Percentiles rank a stretch among this genome's conserved stretches.
Conservation (phyloP, 2,329 filamentous ascomycete genomes). For the Penicillium sp. region DNA sequence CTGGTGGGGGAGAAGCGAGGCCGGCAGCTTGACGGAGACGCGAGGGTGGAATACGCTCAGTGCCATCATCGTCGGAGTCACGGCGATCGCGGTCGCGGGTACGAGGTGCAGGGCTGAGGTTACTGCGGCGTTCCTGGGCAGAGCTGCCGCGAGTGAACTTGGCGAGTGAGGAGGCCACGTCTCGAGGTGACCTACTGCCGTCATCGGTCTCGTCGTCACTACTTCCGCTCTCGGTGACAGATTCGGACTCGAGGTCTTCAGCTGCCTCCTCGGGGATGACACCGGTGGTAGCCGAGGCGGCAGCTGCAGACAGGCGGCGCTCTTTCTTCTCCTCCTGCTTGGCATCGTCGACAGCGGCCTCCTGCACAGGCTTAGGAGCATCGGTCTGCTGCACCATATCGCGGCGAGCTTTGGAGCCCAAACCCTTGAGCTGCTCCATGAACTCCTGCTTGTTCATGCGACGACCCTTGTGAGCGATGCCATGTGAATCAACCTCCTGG, state of each 20-base stretch:
- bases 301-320: slow-evolving; percentile 22
- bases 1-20: slow-evolving; percentile 22
- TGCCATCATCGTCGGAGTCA: slow-evolving; percentile 43
- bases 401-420: slow-evolving; percentile 56
- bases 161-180: slow-evolving; percentile 37
- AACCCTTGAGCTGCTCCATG: slow-evolving; percentile 55
- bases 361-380: slow-evolving; percentile 37
- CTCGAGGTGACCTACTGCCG: slow-evolving; percentile 25
- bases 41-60: slow-evolving; percentile 39
- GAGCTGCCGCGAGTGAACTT: slow-evolving; percentile 34
- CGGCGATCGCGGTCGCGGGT: slow-evolving; percentile 23
- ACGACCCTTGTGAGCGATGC: slow-evolving; percentile 46
- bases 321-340: slow-evolving; percentile 25
- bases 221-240: slow-evolving; percentile 21
- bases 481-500: slow-evolving; percentile 32
- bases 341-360: slow-evolving; percentile 33
- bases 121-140: slow-evolving; percentile 38
- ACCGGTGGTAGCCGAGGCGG: slow-evolving; percentile 10
- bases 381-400: slow-evolving; percentile 42
- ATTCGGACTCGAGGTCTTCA: slow-evolving; percentile 21
- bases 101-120: slow-evolving; percentile 28
- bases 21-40: slow-evolving; percentile 32
- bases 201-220: slow-evolving; percentile 24
- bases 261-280: slow-evolving; percentile 14
- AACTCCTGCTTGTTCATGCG: slow-evolving; percentile 63